Percentiles rank a stretch among this genome's conserved stretches.
Evolutionary conservation across 176 grass and related monocot species (phyloP).

Genomic region (Thalia dealbata): DNA sequence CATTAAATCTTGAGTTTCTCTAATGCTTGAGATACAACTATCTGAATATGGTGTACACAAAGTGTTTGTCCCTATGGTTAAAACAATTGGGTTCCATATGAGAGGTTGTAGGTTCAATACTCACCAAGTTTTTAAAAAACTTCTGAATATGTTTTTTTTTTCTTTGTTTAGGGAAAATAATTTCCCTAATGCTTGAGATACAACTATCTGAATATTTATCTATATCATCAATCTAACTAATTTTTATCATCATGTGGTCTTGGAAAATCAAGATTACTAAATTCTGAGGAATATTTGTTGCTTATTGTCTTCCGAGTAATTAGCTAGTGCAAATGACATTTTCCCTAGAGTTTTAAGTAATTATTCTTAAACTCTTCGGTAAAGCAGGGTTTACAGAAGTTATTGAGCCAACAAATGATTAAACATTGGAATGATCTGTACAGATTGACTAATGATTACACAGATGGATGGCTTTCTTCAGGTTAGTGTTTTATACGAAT

Average conservation of each 20-base stretch:
- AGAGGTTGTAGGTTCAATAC: no score
- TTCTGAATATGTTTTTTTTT: no score
- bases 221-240: background rate
- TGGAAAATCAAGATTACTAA: background rate
- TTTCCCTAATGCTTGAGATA: background rate
- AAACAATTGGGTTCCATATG: no score
- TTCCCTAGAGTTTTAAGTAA: background rate
- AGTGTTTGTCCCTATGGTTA: no score
- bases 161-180: background rate
- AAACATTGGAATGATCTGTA: constrained; percentile 86
- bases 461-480: constrained; percentile 85
- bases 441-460: constrained; percentile 54
- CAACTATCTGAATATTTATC: background rate
- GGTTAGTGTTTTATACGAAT: constrained; percentile 27
- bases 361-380: background rate
- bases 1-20: no score
- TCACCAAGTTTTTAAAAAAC: no score
- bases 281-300: background rate
- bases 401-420: constrained; percentile 59
- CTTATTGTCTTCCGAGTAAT: background rate
- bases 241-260: background rate
- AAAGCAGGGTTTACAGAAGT: constrained; percentile 65
- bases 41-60: no score
- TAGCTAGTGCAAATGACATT: background rate
- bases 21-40: background rate